These are phyloP conservation scores for Lagenidium sp. DNA, from an alignment of 352 stramenopile species.

Conservation along the genomic window DNA sequence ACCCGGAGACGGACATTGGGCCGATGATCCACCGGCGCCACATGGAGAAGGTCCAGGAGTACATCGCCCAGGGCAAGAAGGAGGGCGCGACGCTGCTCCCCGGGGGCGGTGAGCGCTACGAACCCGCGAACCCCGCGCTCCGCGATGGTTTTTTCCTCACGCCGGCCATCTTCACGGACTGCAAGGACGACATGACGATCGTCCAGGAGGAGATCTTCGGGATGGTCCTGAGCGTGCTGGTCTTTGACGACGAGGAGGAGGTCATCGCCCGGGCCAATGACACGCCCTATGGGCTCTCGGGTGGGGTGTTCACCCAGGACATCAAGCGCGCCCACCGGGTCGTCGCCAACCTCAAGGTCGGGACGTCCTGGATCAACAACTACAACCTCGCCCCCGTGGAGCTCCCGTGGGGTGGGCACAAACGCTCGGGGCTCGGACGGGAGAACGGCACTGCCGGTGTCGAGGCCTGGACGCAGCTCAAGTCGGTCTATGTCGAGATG, in stretches of 20 bases:
- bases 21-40: constrained; percentile 82
- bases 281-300: constrained; percentile 72
- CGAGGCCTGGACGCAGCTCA: constrained; percentile 88
- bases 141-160: constrained; percentile 84
- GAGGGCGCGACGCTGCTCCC: constrained; percentile 54
- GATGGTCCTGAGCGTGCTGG: constrained; percentile 73
- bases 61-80: constrained; percentile 44
- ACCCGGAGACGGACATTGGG: constrained; percentile 73
- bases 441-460: constrained; percentile 87
- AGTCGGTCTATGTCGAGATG: constrained; percentile 86
- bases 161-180: constrained; percentile 88
- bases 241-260: constrained; percentile 71
- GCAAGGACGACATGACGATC: constrained; percentile 84
- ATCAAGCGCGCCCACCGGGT: constrained; percentile 71
- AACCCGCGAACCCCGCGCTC: constrained; percentile 25
- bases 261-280: constrained; percentile 74
- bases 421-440: constrained; percentile 86
- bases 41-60: constrained; percentile 64
- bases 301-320: constrained; percentile 82
- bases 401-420: constrained; percentile 88
- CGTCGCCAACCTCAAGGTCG: constrained; percentile 53
- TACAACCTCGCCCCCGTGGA: constrained; percentile 85
- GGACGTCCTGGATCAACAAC: constrained; percentile 87
- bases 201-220: constrained; percentile 79
- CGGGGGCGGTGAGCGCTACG: constrained; percentile 42